phyloP scores from a whole-genome alignment of 2,329 filamentous ascomycete species.

The Monilinia vaccinii-corymbosi region DNA sequence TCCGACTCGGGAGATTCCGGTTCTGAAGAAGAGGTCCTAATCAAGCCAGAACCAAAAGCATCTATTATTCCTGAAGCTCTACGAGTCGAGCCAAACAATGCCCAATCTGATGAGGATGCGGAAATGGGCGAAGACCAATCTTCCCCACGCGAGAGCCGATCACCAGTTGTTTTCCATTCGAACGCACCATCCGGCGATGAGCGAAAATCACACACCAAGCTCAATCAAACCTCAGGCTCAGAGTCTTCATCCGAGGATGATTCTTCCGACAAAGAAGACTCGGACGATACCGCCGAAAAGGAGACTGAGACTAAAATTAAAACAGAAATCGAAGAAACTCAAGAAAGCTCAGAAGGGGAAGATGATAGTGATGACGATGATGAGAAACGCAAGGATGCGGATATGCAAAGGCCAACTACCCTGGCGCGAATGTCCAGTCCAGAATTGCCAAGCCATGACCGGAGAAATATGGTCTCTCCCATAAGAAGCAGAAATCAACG shows the following conservation, averaged over 20 bases:
- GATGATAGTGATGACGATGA: neutral
- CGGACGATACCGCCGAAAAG: slow-evolving; percentile 3
- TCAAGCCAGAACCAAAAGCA: neutral
- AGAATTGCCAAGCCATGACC: slow-evolving; percentile 5
- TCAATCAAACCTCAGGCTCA: neutral
- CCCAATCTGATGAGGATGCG: slow-evolving; percentile 9
- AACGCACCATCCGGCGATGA: slow-evolving; percentile 6
- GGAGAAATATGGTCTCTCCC: slow-evolving; percentile 6
- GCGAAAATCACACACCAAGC: neutral
- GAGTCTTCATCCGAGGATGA: neutral
- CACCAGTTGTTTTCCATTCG: slow-evolving; percentile 21
- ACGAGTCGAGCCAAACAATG: neutral
- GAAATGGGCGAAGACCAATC: slow-evolving; percentile 19
- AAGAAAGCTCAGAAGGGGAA: slow-evolving; percentile 11
- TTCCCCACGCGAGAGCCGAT: slow-evolving; percentile 24
- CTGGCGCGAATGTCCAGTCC: slow-evolving; percentile 6
- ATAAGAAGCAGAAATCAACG: slow-evolving; percentile 10
- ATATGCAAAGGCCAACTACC: slow-evolving; percentile 11
- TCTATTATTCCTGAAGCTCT: neutral
- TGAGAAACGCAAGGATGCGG: neutral
- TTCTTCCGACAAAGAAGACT: slow-evolving; percentile 3
- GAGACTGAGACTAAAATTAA: neutral
- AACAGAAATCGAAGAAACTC: neutral
- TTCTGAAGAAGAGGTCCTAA: slow-evolving; percentile 10
- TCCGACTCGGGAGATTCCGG: slow-evolving; percentile 6